phyloP scores from a whole-genome alignment of 2,329 filamentous ascomycete genomes.

The Fusarium drepaniforme region DNA sequence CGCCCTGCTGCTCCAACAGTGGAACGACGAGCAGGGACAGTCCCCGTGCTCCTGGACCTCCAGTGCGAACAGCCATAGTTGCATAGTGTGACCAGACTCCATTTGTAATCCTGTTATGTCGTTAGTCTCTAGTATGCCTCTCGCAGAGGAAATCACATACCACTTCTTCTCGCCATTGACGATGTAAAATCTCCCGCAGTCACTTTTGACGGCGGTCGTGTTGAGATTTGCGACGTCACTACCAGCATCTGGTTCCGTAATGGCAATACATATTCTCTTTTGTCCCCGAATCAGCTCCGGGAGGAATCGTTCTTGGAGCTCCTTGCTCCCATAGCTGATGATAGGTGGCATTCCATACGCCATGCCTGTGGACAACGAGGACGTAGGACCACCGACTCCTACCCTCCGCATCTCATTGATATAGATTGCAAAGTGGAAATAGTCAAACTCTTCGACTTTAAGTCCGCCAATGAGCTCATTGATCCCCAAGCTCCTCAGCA shows the following conservation, averaged over 20 bases:
- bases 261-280: constrained; percentile 80
- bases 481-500: background rate
- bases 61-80: constrained; percentile 80
- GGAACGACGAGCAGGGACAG: constrained; percentile 67
- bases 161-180: constrained; percentile 66
- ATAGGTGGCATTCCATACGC: background rate
- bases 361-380: background rate
- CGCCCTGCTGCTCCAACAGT: background rate
- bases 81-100: constrained; percentile 77
- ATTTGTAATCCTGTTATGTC: constrained; percentile 71
- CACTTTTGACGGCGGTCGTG: constrained; percentile 73
- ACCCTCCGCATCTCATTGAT: constrained; percentile 77
- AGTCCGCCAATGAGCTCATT: constrained; percentile 70
- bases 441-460: constrained; percentile 81
- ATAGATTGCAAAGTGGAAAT: constrained; percentile 78
- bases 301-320: constrained; percentile 70
- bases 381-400: constrained; percentile 74
- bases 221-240: constrained; percentile 80
- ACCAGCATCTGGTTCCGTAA: constrained; percentile 82
- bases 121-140: too few relatives aligned
- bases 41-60: constrained; percentile 71
- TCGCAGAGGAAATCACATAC: too few relatives aligned
- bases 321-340: background rate
- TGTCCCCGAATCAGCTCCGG: constrained; percentile 75
- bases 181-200: constrained; percentile 65